Evolutionary conservation across 2,329 filamentous ascomycete genomes (phyloP).

Genomic region (Colletotrichum tanaceti): DNA sequence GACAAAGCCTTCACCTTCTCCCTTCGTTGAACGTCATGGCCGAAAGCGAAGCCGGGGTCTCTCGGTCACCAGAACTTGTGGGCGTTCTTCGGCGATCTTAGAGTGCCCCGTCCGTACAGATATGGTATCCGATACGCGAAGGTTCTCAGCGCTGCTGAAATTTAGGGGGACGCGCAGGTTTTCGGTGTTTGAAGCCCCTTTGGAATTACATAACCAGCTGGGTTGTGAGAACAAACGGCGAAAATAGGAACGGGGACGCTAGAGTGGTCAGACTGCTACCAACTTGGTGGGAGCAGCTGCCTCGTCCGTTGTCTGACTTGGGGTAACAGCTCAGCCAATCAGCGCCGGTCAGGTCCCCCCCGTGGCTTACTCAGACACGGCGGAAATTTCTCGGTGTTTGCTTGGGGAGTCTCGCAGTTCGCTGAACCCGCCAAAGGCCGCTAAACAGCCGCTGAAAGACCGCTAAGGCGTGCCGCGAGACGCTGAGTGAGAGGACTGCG

Average conservation of each 20-base stretch:
- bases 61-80: conserved; percentile 2
- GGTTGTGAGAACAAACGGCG: conserved; percentile 35
- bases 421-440: conserved; percentile 15
- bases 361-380: conserved; percentile 23
- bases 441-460: conserved; percentile 7
- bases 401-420: conserved; percentile 36
- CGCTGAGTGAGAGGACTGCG: conserved; percentile 17
- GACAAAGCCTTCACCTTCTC: background rate
- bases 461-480: conserved; percentile 8
- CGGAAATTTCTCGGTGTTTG: conserved; percentile 49
- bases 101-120: background rate
- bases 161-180: conserved; percentile 8
- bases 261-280: conserved; percentile 30
- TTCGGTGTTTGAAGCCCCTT: conserved; percentile 35
- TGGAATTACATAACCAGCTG: conserved; percentile 15
- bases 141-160: background rate
- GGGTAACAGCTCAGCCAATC: conserved; percentile 13
- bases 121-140: conserved; percentile 14
- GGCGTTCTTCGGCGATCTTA: conserved; percentile 26
- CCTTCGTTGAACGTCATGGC: background rate
- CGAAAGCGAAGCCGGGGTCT: background rate
- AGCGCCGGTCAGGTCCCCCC: background rate
- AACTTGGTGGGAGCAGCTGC: conserved; percentile 7
- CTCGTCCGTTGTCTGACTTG: conserved; percentile 14
- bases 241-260: conserved; percentile 34